These are phyloP conservation scores for Claviceps capensis DNA, from an alignment of 2,329 filamentous ascomycete genomes.

Conservation along the genomic window DNA sequence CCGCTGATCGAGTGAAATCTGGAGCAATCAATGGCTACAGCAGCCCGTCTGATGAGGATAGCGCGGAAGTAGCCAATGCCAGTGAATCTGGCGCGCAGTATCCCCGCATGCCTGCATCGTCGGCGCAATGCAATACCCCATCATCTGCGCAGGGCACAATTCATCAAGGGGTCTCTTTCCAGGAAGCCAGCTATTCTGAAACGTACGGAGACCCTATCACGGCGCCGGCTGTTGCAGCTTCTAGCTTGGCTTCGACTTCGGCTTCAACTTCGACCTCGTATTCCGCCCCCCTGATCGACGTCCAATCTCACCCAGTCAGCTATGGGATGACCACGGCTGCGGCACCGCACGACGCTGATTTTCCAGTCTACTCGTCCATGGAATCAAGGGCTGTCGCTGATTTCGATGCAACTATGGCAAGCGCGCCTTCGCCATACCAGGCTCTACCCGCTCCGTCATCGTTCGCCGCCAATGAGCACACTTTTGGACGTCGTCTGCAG, in stretches of 20 bases:
- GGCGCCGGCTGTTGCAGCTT: neutral
- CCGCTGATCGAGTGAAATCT: slow-evolving; percentile 29
- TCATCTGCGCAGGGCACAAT: neutral
- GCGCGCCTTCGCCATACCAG: slow-evolving; percentile 16
- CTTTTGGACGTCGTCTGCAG: slow-evolving; percentile 58
- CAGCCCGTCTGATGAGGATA: slow-evolving; percentile 2
- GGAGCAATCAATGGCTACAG: slow-evolving; percentile 18
- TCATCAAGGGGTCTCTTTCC: neutral
- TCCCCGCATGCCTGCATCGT: neutral
- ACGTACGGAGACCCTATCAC: neutral
- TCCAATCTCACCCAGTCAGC: slow-evolving; percentile 11
- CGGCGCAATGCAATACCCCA: neutral
- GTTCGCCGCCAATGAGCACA: slow-evolving; percentile 49
- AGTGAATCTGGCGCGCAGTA: neutral
- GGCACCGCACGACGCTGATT: slow-evolving; percentile 39
- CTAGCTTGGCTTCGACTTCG: neutral
- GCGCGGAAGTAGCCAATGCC: neutral
- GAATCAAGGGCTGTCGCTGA: slow-evolving; percentile 7
- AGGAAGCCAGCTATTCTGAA: neutral
- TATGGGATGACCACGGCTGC: slow-evolving; percentile 39
- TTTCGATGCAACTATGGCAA: slow-evolving; percentile 9
- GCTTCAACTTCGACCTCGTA: neutral
- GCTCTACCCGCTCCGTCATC: slow-evolving; percentile 33
- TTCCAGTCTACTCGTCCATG: slow-evolving; percentile 25
- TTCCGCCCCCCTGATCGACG: slow-evolving; percentile 1